Evolutionary conservation across 176 grass and related monocot genomes (phyloP), one percentile per base, ranked within the genome.

Genomic region (Raddia distichophylla): DNA sequence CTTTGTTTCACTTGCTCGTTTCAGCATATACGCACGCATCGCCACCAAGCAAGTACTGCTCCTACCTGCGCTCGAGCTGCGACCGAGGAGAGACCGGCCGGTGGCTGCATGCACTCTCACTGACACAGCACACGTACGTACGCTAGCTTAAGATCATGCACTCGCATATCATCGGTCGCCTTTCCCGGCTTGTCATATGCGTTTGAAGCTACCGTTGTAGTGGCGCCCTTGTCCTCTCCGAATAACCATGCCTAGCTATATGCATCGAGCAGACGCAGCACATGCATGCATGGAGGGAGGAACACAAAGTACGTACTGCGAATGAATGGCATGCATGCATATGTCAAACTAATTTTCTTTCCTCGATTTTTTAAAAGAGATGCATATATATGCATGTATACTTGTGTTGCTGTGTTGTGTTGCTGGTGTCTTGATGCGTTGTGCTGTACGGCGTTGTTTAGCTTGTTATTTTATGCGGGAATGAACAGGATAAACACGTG

Each of bases 191-290:
- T 56, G 82, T 69, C 69, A 12, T 47, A 46, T 43, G 87, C 69
- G 55, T 69, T 66, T 84, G 87, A 75, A 70, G 55, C 70, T 60
- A 84, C 87, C 82, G 76, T 17, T 49, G 87, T 74, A 65, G 63
- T 65, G 45, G 75, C 33, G 54, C 62, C 69, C 74, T 69, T 75
- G 87, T 74, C 76, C 34, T 73, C 63, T 80, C 64, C 43, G 51
- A 35, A 27, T 27, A 27, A 80, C 68, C 15, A 40, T 40, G 37
- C 37, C 2, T 40, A n/a, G n/a, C n/a, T n/a, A 40, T 40, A 40
- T 40, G 37, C 37, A 69, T 58, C 86, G 51, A 63, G 44, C 84
- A 17, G 43, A n/a, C 50, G 37, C 37, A 40, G 37, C 37, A 40
- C 37, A 40, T 40, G 37, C 37, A 40, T 40, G 37, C 37, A 40